Percentiles rank a stretch among this genome's conserved stretches.
Conservation (phyloP, 441 rosid species). For the Melianthus villosus region DNA sequence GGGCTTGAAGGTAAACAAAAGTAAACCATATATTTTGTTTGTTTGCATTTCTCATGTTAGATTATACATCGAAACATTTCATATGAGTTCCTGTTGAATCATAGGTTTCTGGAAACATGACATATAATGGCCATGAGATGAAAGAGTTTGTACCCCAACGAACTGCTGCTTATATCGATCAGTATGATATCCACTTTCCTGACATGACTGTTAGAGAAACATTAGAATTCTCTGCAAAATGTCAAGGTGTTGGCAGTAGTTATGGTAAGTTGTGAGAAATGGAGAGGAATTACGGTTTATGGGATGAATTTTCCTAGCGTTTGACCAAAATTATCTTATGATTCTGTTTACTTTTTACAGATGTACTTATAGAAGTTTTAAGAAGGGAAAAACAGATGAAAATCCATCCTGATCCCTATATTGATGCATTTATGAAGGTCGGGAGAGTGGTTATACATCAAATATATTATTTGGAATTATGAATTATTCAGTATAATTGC, state of each 20-base stretch:
- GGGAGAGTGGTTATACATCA: too few relatives aligned
- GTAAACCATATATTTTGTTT: background rate
- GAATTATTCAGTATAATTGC: too few relatives aligned
- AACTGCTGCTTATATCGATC: constrained; percentile 44
- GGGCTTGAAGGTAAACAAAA: constrained; percentile 21
- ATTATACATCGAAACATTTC: too few relatives aligned
- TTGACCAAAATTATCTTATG: too few relatives aligned
- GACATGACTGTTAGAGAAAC: constrained; percentile 58
- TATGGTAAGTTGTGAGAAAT: constrained; percentile 36
- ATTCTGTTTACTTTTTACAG: constrained; percentile 11
- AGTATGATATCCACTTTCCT: constrained; percentile 40
- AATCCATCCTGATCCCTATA: constrained; percentile 45
- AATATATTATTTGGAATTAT: too few relatives aligned
- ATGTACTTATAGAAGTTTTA: constrained; percentile 31
- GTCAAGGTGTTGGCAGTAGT: constrained; percentile 49
- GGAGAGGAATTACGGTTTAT: too few relatives aligned
- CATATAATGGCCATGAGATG: constrained; percentile 43
- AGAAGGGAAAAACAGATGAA: constrained; percentile 35
- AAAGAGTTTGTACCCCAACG: constrained; percentile 45
- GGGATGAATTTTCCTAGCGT: too few relatives aligned
- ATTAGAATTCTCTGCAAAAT: constrained; percentile 40
- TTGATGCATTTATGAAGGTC: constrained; percentile 54
- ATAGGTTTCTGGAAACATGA: constrained; percentile 31
- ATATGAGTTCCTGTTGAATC: background rate
- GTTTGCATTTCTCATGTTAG: too few relatives aligned